Conservation (phyloP, 805 yeast species). For the Grigorovia humatica region DNA sequence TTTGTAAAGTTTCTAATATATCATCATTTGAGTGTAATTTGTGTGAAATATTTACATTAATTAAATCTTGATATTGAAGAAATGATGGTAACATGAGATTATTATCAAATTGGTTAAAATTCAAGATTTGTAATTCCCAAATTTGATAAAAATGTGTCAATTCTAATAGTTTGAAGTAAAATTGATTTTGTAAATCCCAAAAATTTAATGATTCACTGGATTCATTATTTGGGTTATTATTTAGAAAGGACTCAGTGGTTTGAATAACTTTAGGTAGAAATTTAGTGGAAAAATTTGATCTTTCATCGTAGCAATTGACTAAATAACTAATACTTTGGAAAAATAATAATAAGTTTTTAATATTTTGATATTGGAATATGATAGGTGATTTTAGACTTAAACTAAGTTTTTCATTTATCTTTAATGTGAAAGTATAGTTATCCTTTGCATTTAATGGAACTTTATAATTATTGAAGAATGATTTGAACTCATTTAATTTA, state of each 20-base stretch:
- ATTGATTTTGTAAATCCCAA: slow-evolving; percentile 7
- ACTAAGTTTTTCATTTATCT: slow-evolving; percentile 7
- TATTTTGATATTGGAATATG: slow-evolving; percentile 17
- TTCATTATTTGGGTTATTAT: background rate
- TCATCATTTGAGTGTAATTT: background rate
- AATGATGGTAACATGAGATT: background rate
- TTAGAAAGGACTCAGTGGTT: background rate
- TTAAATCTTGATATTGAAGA: background rate
- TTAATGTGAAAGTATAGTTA: slow-evolving; percentile 4
- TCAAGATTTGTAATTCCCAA: slow-evolving; percentile 6
- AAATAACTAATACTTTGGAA: slow-evolving; percentile 27
- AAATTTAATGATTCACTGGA: slow-evolving; percentile 4
- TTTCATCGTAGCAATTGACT: slow-evolving; percentile 25
- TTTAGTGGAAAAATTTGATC: slow-evolving; percentile 21
- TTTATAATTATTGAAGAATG: slow-evolving; percentile 15
- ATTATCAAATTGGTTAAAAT: background rate
- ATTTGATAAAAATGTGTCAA: slow-evolving; percentile 7
- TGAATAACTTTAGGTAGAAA: slow-evolving; percentile 22
- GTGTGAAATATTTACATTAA: background rate
- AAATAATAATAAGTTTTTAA: slow-evolving; percentile 20
- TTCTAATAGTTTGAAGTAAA: slow-evolving; percentile 7
- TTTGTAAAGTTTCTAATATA: background rate
- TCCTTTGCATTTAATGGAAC: slow-evolving; percentile 3
- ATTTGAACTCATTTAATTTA: slow-evolving; percentile 18
- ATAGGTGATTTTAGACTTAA: slow-evolving; percentile 11